Conservation (phyloP, 202 grass and related monocot species). For the Bolboschoenoplectus hybrid region DNA sequence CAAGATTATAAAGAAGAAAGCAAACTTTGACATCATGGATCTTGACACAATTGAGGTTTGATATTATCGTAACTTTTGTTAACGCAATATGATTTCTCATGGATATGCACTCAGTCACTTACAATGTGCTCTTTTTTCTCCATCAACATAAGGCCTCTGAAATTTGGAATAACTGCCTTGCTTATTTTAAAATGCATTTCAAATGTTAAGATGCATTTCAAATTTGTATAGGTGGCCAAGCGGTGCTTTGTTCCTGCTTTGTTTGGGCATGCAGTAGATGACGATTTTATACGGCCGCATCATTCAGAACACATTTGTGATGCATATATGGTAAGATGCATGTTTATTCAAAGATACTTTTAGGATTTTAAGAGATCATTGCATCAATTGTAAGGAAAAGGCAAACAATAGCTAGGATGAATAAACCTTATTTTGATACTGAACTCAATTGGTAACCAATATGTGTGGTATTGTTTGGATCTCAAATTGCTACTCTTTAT, state of each 20-base stretch:
- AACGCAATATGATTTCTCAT: conserved; percentile 8
- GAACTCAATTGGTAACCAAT: neutral
- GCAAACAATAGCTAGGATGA: neutral
- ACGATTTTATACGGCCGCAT: conserved; percentile 96
- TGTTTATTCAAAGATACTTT: conserved; percentile 30
- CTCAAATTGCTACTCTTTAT: neutral
- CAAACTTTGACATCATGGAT: conserved; percentile 98
- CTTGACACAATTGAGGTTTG: conserved; percentile 87
- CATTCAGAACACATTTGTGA: conserved; percentile 92
- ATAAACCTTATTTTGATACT: neutral
- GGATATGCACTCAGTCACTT: conserved; percentile 21
- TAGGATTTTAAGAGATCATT: neutral
- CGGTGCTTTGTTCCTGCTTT: conserved; percentile 87
- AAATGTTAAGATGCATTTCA: neutral
- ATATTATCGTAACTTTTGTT: conserved; percentile 20
- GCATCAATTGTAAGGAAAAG: conserved; percentile 7
- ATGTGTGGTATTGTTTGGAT: too few species aligned
- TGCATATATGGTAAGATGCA: conserved; percentile 76
- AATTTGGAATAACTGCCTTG: neutral
- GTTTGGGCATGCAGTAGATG: conserved; percentile 91
- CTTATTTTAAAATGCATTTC: neutral
- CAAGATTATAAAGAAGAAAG: conserved; percentile 94
- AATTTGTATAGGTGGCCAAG: conserved; percentile 72
- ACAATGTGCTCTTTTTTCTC: neutral
- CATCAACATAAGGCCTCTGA: neutral